A percentile compares a stretch with the other conserved stretches of the same genome.
phyloP scores from a whole-genome alignment of 768 basidiomycete genomes.

The Hygrophoropsis aurantiaca region DNA sequence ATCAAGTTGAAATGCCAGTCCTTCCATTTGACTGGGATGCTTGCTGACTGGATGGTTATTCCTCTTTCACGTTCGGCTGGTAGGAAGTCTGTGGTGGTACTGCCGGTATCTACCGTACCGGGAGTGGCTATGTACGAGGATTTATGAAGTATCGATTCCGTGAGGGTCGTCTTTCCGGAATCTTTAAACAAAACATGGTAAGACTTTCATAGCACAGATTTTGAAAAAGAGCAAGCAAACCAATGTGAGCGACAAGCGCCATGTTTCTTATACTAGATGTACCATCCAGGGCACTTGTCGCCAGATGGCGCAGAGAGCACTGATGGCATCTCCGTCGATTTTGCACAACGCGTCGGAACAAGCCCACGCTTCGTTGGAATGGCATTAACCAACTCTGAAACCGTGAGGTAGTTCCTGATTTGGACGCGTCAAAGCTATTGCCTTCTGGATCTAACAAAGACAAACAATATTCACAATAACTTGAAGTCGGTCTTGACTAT shows the following conservation, averaged over 20 bases:
- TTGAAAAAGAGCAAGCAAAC: slow-evolving; percentile 42
- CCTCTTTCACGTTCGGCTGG: slow-evolving; percentile 89
- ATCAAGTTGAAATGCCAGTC: slow-evolving; percentile 84
- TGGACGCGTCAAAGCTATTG: not conserved
- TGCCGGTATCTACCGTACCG: slow-evolving; percentile 87
- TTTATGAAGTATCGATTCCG: slow-evolving; percentile 80
- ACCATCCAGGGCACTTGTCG: slow-evolving; percentile 28
- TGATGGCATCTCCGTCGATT: too few relatives aligned
- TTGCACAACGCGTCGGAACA: not conserved
- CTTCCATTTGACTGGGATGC: slow-evolving; percentile 86
- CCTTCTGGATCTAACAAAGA: slow-evolving; percentile 15
- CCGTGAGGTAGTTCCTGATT: not conserved
- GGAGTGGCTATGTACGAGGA: slow-evolving; percentile 71
- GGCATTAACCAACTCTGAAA: slow-evolving; percentile 17
- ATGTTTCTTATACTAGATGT: slow-evolving; percentile 63
- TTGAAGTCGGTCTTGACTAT: too few relatives aligned
- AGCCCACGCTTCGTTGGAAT: slow-evolving; percentile 2
- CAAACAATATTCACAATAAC: too few relatives aligned
- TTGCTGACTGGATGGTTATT: slow-evolving; percentile 91
- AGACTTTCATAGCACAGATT: not conserved
- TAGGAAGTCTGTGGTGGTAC: slow-evolving; percentile 87
- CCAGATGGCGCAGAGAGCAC: slow-evolving; percentile 14
- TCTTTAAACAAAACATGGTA: slow-evolving; percentile 43
- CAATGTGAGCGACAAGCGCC: slow-evolving; percentile 88
- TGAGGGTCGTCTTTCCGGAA: slow-evolving; percentile 87